phyloP scores from a whole-genome alignment of 192 early-diverging fungal genomes.

The Piromyces finnis region DNA sequence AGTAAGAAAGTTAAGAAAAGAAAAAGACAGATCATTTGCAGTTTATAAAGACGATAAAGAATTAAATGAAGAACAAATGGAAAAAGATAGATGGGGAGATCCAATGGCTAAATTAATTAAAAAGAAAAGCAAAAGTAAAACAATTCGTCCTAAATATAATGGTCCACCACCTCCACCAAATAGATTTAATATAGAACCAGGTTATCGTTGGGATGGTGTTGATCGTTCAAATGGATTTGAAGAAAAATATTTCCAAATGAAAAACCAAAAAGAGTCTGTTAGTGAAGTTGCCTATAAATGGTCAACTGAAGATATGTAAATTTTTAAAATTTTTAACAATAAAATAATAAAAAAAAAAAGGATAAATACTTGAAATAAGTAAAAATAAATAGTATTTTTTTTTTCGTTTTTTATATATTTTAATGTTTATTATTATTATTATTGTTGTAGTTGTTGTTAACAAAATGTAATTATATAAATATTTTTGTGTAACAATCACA shows the following conservation, averaged over 20 bases:
- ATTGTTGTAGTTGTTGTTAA: too few species aligned
- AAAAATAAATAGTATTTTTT: too few species aligned
- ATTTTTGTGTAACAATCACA: too few species aligned
- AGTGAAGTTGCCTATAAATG: neutral
- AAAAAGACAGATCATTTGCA: conserved; percentile 16
- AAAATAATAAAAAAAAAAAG: too few species aligned
- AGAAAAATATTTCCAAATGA: conserved; percentile 14
- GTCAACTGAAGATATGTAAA: neutral
- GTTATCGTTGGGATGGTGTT: conserved; percentile 64
- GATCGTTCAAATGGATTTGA: conserved; percentile 66
- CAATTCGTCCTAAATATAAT: conserved; percentile 21
- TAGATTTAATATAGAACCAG: conserved; percentile 48
- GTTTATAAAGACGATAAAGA: conserved; percentile 25
- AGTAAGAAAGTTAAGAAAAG: conserved; percentile 9
- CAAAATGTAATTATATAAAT: too few species aligned
- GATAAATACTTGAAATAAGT: too few species aligned
- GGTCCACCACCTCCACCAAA: conserved; percentile 44
- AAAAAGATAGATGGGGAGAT: conserved; percentile 45
- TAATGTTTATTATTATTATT: too few species aligned
- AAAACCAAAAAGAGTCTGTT: neutral
- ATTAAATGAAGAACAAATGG: conserved; percentile 25
- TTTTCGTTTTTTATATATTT: too few species aligned
- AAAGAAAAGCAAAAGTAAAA: conserved; percentile 11
- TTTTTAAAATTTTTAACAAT: too few species aligned
- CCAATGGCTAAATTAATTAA: conserved; percentile 33